Evolutionary conservation across 345 rosid genomes (phyloP).

Genomic region (Lumnitzera racemosa): DNA sequence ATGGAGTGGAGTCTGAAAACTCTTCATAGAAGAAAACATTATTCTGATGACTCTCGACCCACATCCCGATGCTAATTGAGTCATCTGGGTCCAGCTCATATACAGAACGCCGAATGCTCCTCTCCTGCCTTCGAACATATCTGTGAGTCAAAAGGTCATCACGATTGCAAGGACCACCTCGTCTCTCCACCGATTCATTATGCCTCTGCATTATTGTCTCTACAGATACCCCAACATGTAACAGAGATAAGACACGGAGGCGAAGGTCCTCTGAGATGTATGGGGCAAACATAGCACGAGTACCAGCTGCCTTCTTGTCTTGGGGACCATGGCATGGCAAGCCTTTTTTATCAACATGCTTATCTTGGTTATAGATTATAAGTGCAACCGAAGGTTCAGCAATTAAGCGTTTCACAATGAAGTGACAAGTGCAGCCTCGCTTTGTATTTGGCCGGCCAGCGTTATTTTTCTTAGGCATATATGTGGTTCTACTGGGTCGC

Average conservation of each 20-base stretch:
- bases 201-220: constrained; percentile 97
- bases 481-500: constrained; percentile 80
- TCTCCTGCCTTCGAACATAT: constrained; percentile 85
- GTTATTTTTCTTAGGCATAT: constrained; percentile 72
- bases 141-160: constrained; percentile 91
- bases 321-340: constrained; percentile 92
- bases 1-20: constrained; percentile 70
- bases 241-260: constrained; percentile 75
- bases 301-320: constrained; percentile 92
- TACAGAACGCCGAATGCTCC: constrained; percentile 78
- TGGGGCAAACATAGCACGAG: constrained; percentile 96
- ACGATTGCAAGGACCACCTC: constrained; percentile 79
- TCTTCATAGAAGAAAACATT: constrained; percentile 68
- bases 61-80: constrained; percentile 59
- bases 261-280: constrained; percentile 96
- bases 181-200: constrained; percentile 85
- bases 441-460: constrained; percentile 95
- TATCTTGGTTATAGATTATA: constrained; percentile 76
- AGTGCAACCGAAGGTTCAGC: constrained; percentile 89
- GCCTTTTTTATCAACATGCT: constrained; percentile 86
- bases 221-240: constrained; percentile 87
- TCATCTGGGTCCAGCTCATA: constrained; percentile 78
- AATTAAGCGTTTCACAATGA: constrained; percentile 86
- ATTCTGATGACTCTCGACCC: constrained; percentile 87
- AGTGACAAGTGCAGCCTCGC: constrained; percentile 95